phyloP scores from a whole-genome alignment of 345 rosid genomes.

The Combretum micranthum region DNA sequence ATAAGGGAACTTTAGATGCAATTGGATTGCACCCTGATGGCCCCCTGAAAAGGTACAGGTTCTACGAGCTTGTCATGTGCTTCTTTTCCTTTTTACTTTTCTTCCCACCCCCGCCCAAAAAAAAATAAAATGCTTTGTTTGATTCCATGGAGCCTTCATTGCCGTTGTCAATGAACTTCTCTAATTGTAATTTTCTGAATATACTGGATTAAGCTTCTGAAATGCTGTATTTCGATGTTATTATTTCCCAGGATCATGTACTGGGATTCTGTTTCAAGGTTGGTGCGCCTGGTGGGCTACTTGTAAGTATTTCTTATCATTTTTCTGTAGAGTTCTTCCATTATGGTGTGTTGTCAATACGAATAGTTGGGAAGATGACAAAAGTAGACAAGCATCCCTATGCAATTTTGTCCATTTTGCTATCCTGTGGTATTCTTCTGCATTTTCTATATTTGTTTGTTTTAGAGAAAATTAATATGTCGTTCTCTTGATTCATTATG shows the following conservation, averaged over 20 bases:
- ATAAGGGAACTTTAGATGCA: constrained; percentile 97
- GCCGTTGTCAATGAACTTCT: neutral
- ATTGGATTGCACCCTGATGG: constrained; percentile 98
- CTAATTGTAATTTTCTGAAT: neutral
- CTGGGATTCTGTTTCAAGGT: constrained; percentile 86
- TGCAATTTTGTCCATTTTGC: no score
- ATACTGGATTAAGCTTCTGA: neutral
- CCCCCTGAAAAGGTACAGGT: constrained; percentile 63
- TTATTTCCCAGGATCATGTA: constrained; percentile 61
- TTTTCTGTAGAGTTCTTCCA: neutral
- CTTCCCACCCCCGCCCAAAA: no score
- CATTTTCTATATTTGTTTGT: neutral
- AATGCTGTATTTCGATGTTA: neutral
- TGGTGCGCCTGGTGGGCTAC: constrained; percentile 76
- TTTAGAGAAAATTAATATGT: neutral
- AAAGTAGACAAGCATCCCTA: no score
- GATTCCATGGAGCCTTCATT: neutral
- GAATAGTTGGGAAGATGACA: neutral
- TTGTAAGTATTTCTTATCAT: constrained; percentile 39
- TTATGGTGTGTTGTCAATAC: neutral
- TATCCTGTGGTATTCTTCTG: neutral
- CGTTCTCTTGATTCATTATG: neutral
- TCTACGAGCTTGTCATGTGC: neutral
- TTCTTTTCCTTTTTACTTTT: neutral
- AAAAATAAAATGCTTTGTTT: neutral